Conservation (phyloP, 805 yeast genomes). For the Ascoidea tarda region DNA sequence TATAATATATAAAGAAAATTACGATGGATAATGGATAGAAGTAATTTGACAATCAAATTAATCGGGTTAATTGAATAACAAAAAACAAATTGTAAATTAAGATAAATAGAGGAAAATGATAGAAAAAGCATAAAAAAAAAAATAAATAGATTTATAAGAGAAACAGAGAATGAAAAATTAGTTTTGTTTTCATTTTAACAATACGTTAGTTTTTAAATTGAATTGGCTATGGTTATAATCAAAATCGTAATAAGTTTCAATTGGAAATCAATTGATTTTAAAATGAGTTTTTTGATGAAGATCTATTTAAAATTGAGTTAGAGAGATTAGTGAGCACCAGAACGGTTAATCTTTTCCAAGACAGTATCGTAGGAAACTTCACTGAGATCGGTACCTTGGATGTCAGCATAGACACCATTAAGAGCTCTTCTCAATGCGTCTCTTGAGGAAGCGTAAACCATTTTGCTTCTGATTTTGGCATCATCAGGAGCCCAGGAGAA, state of each 20-base stretch:
- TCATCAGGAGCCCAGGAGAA: conserved; percentile 97
- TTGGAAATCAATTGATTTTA: not conserved
- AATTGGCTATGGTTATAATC: no score
- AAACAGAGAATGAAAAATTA: no score
- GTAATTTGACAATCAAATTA: not conserved
- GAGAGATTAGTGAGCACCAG: conserved; percentile 36
- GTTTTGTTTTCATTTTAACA: no score
- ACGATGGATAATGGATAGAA: not conserved
- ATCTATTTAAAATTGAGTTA: not conserved
- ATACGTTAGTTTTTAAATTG: no score
- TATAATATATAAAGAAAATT: no score
- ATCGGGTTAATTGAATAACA: no score
- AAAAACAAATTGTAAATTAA: no score
- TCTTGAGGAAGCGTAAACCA: conserved; percentile 97
- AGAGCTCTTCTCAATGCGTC: conserved; percentile 96
- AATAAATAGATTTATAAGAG: not conserved
- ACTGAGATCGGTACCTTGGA: conserved; percentile 96
- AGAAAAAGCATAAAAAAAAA: not conserved
- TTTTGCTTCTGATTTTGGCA: conserved; percentile 88
- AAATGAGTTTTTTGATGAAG: not conserved
- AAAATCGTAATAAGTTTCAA: not conserved
- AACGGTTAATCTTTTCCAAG: conserved; percentile 76
- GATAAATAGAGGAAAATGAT: not conserved
- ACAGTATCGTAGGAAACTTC: conserved; percentile 94
- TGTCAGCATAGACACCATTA: conserved; percentile 86